Evolutionary conservation across 257 asterid genomes (phyloP).

Genomic region (Scutellaria barbata): DNA sequence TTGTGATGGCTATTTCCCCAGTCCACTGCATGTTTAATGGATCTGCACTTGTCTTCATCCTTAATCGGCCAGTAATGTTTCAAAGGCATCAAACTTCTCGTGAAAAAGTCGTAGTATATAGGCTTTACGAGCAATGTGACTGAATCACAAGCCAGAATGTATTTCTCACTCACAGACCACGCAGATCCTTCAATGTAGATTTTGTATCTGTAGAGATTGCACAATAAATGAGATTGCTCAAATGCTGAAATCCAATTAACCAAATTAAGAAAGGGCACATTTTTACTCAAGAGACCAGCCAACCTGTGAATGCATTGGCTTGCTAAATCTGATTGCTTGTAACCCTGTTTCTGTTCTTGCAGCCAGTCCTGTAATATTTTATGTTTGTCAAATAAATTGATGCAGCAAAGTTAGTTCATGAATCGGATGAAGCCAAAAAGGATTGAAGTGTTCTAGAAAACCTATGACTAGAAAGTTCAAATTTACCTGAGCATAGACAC

Average conservation of each 20-base stretch:
- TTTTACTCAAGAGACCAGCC: not conserved
- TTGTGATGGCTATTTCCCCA: conserved; percentile 77
- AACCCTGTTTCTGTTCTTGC: conserved; percentile 61
- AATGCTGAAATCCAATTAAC: not conserved
- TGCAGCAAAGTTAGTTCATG: not conserved
- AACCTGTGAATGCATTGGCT: conserved; percentile 85
- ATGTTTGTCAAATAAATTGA: not conserved
- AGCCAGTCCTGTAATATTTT: conserved; percentile 62
- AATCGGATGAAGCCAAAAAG: not conserved
- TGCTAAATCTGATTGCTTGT: conserved; percentile 71
- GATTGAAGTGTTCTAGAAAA: not conserved
- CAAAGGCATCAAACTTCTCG: conserved; percentile 78
- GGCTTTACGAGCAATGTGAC: conserved; percentile 64
- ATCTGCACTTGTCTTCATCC: conserved; percentile 66
- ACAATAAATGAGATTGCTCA: conserved; percentile 2
- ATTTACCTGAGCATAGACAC: conserved; percentile 68
- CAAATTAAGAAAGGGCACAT: no score
- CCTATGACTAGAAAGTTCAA: not conserved
- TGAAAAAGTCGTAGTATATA: conserved; percentile 75
- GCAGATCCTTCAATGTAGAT: conserved; percentile 89
- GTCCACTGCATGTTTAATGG: conserved; percentile 81
- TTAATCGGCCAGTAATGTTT: conserved; percentile 90
- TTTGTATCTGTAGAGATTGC: conserved; percentile 58
- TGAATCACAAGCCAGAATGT: conserved; percentile 89
- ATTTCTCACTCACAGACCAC: conserved; percentile 97